phyloP scores from a whole-genome alignment of 768 basidiomycete species.

The Pleurotus sapidus region DNA sequence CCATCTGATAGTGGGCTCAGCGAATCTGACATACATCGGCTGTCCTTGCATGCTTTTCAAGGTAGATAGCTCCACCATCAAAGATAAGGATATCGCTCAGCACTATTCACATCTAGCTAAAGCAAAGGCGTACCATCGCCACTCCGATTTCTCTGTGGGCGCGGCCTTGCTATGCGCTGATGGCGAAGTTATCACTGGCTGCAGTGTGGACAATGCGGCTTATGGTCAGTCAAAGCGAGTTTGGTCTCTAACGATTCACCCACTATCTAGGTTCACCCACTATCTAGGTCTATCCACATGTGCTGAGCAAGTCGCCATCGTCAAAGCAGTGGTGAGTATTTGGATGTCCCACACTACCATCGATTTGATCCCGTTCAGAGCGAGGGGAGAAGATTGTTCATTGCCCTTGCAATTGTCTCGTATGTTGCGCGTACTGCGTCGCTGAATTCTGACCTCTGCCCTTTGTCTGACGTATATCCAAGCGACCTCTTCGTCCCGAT shows the following conservation, averaged over 20 bases:
- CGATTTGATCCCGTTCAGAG: not conserved
- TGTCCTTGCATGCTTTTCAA: not conserved
- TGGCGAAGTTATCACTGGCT: not conserved
- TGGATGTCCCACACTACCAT: not conserved
- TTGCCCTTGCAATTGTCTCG: not conserved
- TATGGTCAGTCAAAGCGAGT: not conserved
- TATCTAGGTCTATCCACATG: not conserved
- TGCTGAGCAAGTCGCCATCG: not conserved
- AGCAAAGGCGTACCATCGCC: not conserved
- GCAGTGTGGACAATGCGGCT: not conserved
- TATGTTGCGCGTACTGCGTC: not conserved
- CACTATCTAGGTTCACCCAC: not conserved
- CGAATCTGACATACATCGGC: not conserved
- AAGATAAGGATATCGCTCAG: not conserved
- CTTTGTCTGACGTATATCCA: not conserved
- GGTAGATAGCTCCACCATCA: not conserved
- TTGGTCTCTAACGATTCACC: not conserved
- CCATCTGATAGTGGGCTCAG: not conserved
- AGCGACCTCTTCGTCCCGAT: not conserved
- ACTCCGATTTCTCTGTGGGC: slow-evolving; percentile 1
- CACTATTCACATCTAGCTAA: not conserved
- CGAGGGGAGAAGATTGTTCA: not conserved
- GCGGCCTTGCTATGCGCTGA: not conserved
- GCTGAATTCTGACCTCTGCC: not conserved
- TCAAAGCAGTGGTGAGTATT: not conserved